These are phyloP conservation scores for Globisporangium middletonii DNA, from an alignment of 352 stramenopile genomes.

Conservation along the genomic window DNA sequence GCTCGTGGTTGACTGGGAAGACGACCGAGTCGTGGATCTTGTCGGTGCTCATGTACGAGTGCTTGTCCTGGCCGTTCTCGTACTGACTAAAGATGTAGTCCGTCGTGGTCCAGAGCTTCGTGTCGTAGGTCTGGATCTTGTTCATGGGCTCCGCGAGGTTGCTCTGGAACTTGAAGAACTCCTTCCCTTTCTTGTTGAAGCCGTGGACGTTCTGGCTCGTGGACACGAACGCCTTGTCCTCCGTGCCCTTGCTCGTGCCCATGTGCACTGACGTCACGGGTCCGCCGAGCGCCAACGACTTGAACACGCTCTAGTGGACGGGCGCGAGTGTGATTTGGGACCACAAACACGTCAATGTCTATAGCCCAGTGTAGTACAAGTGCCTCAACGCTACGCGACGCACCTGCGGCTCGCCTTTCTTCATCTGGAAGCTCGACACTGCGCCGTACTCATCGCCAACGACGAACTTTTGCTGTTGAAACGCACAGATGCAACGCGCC, in stretches of 20 bases:
- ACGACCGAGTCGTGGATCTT: conserved; percentile 77
- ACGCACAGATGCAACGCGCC: neutral
- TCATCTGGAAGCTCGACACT: conserved; percentile 81
- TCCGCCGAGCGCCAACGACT: conserved; percentile 44
- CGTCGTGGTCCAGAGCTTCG: conserved; percentile 66
- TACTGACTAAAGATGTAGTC: conserved; percentile 84
- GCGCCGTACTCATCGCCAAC: conserved; percentile 79
- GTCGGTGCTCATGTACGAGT: conserved; percentile 74
- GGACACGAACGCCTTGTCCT: conserved; percentile 71
- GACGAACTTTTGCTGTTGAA: conserved; percentile 78
- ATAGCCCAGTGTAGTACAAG: neutral
- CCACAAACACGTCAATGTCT: neutral
- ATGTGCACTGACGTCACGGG: conserved; percentile 65
- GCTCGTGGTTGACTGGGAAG: conserved; percentile 44
- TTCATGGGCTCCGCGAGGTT: conserved; percentile 78
- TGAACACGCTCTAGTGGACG: conserved; percentile 46
- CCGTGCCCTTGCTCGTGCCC: conserved; percentile 61
- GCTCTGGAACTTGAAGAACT: conserved; percentile 85
- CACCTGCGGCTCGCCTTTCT: conserved; percentile 72
- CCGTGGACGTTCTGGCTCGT: conserved; percentile 64
- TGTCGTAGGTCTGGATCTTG: conserved; percentile 60
- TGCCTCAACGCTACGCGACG: neutral
- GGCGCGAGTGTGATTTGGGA: neutral
- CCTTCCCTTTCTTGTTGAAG: conserved; percentile 82
- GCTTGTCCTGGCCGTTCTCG: conserved; percentile 71